Conservation (phyloP, 495 filamentous ascomycete genomes). For the Polyplosphaeria fusca region DNA sequence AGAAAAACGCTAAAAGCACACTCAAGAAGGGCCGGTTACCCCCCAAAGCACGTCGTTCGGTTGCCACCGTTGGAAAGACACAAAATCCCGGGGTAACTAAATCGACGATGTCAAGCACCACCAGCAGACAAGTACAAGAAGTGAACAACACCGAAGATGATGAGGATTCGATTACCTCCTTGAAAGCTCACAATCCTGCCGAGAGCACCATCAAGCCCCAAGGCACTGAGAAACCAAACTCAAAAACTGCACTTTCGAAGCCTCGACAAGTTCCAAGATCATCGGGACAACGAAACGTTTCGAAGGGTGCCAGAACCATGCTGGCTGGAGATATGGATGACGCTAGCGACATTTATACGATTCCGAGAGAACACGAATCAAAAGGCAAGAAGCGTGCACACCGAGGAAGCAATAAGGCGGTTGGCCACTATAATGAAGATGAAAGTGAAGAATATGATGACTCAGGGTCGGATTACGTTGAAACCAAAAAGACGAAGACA, state of each 20-base stretch:
- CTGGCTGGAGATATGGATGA: neutral
- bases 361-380: neutral
- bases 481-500: constrained; percentile 1
- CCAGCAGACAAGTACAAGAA: too few species aligned
- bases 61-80: too few species aligned
- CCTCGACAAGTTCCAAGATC: neutral
- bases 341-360: neutral
- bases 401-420: neutral
- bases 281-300: neutral
- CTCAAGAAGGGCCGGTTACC: too few species aligned
- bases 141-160: too few species aligned
- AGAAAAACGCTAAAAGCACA: too few species aligned
- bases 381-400: neutral
- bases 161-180: neutral
- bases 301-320: neutral
- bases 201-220: neutral
- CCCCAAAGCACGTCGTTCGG: too few species aligned
- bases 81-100: too few species aligned
- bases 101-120: too few species aligned
- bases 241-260: neutral
- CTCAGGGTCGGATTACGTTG: constrained; percentile 8
- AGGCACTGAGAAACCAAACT: neutral
- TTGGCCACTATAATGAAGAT: constrained; percentile 9
- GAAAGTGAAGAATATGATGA: neutral
- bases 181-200: neutral